These are phyloP conservation scores for Erythrobasidium hasegawianum DNA, from an alignment of 1,284 basidiomycete species.

Conservation along the genomic window DNA sequence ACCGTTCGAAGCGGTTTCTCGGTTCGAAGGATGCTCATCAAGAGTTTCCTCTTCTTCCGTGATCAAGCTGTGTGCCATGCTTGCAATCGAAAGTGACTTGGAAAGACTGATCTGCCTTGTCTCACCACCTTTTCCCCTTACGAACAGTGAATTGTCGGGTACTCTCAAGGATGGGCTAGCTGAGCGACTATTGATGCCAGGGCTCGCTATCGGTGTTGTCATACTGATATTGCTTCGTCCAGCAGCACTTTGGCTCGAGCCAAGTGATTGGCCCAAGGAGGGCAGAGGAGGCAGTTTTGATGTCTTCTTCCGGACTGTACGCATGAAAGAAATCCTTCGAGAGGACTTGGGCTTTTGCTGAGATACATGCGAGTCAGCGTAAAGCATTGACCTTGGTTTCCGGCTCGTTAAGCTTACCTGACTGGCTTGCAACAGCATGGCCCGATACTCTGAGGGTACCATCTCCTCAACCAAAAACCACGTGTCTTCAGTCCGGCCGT, in stretches of 20 bases:
- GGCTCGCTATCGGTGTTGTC: neutral
- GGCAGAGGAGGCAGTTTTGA: conserved; percentile 31
- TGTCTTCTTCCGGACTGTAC: conserved; percentile 30
- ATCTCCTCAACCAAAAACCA: conserved; percentile 47
- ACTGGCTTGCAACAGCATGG: conserved; percentile 38
- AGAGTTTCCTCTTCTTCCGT: conserved; percentile 14
- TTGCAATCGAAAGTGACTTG: conserved; percentile 15
- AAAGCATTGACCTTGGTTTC: no score
- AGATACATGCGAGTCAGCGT: no score
- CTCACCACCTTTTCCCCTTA: conserved; percentile 5
- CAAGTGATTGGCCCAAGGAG: conserved; percentile 9
- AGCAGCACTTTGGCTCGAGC: conserved; percentile 10
- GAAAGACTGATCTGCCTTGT: conserved; percentile 16
- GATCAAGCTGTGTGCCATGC: conserved; percentile 10
- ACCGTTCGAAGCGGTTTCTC: neutral
- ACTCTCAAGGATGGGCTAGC: conserved; percentile 17
- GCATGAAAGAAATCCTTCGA: conserved; percentile 29
- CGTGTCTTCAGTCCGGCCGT: conserved; percentile 41
- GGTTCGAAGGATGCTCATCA: conserved; percentile 2
- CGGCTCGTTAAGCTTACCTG: conserved; percentile 41
- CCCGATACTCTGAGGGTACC: conserved; percentile 44
- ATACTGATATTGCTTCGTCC: conserved; percentile 10
- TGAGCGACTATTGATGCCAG: neutral
- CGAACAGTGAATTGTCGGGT: conserved; percentile 26
- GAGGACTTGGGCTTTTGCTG: conserved; percentile 30